Conservation (phyloP, 2,329 filamentous ascomycete species). For the Fusarium albosuccineum region DNA sequence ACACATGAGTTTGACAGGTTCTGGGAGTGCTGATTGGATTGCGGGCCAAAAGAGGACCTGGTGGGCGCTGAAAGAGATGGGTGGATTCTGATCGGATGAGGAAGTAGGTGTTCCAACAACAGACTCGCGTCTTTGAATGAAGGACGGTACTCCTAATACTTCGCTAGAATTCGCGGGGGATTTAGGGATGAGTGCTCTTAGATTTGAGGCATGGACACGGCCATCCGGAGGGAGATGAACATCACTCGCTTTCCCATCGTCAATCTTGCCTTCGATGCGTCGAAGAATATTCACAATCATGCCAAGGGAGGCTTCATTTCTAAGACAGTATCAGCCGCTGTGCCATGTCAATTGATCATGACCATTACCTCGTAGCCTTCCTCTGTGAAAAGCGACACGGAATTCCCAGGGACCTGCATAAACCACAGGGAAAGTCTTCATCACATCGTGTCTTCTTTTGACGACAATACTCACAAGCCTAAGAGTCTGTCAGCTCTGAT, state of each 20-base stretch:
- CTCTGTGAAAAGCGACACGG: conserved; percentile 27
- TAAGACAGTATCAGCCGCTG: background rate
- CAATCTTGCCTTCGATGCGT: conserved; percentile 38
- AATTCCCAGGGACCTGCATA: conserved; percentile 28
- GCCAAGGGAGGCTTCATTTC: conserved; percentile 34
- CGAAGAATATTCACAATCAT: conserved; percentile 40
- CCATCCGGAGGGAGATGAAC: background rate
- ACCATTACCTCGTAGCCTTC: conserved; percentile 29
- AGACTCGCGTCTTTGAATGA: conserved; percentile 11
- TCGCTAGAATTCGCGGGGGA: conserved; percentile 37
- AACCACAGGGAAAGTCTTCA: conserved; percentile 35
- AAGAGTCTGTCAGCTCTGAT: background rate
- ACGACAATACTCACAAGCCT: conserved; percentile 39
- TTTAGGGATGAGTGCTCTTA: conserved; percentile 14
- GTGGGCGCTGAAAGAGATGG: conserved; percentile 27
- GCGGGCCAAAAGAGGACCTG: conserved; percentile 33
- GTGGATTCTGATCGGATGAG: conserved; percentile 10
- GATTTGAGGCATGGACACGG: background rate
- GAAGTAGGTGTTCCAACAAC: conserved; percentile 16
- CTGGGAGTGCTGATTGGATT: conserved; percentile 6
- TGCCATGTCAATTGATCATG: fast-evolving
- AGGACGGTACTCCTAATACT: conserved; percentile 25
- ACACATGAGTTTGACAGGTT: conserved; percentile 28
- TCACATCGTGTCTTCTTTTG: conserved; percentile 39
- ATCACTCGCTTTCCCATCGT: conserved; percentile 14